A percentile compares a stretch with the other conserved stretches of the same genome.
phyloP scores from a whole-genome alignment of 108 stramenopile genomes.

The Epithemia pelagica region DNA sequence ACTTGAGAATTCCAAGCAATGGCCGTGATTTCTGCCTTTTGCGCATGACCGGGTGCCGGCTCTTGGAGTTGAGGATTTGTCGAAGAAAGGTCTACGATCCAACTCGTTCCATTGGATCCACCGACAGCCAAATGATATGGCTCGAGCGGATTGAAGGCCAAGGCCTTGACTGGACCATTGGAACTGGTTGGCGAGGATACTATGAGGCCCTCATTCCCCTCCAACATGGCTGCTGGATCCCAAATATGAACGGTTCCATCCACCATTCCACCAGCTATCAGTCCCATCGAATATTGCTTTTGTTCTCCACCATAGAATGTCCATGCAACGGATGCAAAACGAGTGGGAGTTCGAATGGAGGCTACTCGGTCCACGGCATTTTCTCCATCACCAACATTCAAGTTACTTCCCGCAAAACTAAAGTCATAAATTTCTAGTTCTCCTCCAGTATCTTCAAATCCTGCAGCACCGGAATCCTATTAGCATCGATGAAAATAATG shows the following conservation, averaged over 20 bases:
- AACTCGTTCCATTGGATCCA: conserved; percentile 72
- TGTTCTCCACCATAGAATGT: conserved; percentile 14
- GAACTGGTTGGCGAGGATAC: conserved; percentile 37
- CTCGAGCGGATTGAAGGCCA: conserved; percentile 81
- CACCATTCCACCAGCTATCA: conserved; percentile 93
- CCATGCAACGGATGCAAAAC: conserved; percentile 67
- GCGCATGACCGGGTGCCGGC: conserved; percentile 36
- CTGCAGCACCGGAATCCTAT: conserved; percentile 52
- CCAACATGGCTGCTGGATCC: conserved; percentile 67
- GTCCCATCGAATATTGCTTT: conserved; percentile 44
- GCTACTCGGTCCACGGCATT: conserved; percentile 11
- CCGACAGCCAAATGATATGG: conserved; percentile 78
- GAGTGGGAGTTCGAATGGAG: conserved; percentile 65
- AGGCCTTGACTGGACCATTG: conserved; percentile 64
- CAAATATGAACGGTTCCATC: conserved; percentile 91
- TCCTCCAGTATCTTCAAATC: conserved; percentile 94
- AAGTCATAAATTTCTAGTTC: conserved; percentile 86
- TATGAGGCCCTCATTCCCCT: conserved; percentile 26
- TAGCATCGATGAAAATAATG: not conserved
- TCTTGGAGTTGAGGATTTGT: conserved; percentile 32
- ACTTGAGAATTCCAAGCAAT: conserved; percentile 96
- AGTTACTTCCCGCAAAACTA: conserved; percentile 1
- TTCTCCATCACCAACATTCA: conserved; percentile 24
- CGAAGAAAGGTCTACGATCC: conserved; percentile 47
- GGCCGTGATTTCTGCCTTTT: conserved; percentile 75